Percentiles rank a stretch among this genome's conserved stretches.
These are phyloP conservation scores for Adansonia grandidieri DNA, from an alignment of 441 rosid species.

Conservation along the genomic window DNA sequence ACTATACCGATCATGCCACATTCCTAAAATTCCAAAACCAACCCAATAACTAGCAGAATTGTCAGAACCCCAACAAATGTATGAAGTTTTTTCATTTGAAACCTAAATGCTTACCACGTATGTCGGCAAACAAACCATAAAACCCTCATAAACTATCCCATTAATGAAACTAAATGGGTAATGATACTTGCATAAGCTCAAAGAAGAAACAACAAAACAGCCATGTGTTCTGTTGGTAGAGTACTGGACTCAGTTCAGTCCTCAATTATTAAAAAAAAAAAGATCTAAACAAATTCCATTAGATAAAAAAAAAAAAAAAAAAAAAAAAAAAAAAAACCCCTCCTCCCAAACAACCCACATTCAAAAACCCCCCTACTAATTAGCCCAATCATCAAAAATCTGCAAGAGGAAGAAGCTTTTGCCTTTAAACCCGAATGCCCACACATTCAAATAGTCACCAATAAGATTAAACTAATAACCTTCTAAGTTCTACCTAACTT, in stretches of 20 bases:
- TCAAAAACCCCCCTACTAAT: not conserved
- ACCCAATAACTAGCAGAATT: not conserved
- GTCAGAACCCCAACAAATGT: not conserved
- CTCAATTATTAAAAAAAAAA: no score
- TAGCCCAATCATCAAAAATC: not conserved
- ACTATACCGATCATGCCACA: not conserved
- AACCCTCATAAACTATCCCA: not conserved
- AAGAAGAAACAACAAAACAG: not conserved
- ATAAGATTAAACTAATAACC: constrained; percentile 24
- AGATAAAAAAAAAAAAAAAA: not conserved
- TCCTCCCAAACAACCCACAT: not conserved
- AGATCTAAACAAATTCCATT: constrained; percentile 9
- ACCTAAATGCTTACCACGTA: not conserved
- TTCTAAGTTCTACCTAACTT: constrained; percentile 25
- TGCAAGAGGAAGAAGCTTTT: not conserved
- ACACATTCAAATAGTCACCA: constrained; percentile 10
- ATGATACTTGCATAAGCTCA: not conserved
- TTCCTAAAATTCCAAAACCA: not conserved
- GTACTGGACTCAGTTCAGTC: no score
- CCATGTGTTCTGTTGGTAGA: no score
- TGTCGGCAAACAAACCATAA: not conserved
- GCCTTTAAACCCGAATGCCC: not conserved
- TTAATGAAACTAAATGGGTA: not conserved
- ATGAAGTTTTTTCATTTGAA: not conserved
- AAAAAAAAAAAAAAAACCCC: no score